Percentiles rank a stretch among this genome's conserved stretches.
These are phyloP conservation scores for Fraxinus anomala DNA, from an alignment of 257 asterid species.

Conservation along the genomic window DNA sequence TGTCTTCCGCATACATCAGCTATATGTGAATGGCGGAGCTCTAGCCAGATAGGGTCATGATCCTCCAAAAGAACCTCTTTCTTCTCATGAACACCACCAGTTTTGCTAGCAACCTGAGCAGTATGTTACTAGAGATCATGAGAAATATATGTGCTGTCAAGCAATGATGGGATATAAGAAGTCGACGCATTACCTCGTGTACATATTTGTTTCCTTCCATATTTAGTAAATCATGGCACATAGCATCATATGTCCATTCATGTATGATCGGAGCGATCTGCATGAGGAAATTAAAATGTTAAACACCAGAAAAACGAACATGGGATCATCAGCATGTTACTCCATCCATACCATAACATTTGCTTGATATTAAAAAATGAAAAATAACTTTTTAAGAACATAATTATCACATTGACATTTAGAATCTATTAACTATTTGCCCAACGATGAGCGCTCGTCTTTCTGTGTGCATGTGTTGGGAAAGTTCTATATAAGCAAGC, in stretches of 20 bases:
- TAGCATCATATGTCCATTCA: slow-evolving; percentile 99
- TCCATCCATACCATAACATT: background rate
- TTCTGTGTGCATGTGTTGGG: background rate
- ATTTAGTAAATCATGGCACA: slow-evolving; percentile 92
- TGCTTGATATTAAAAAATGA: background rate
- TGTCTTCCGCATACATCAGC: slow-evolving; percentile 78
- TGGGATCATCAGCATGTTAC: background rate
- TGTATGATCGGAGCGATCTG: slow-evolving; percentile 98
- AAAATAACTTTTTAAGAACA: background rate
- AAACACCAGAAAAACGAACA: background rate
- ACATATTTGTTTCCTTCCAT: slow-evolving; percentile 98
- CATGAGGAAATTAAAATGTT: slow-evolving; percentile 22
- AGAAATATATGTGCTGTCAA: slow-evolving; percentile 25
- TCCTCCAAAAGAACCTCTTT: slow-evolving; percentile 98
- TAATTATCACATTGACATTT: background rate
- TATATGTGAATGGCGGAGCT: slow-evolving; percentile 96
- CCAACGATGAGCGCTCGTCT: background rate
- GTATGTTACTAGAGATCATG: slow-evolving; percentile 15
- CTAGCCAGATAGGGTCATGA: slow-evolving; percentile 99
- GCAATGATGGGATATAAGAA: slow-evolving; percentile 22
- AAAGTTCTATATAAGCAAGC: background rate
- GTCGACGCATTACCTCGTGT: slow-evolving; percentile 67
- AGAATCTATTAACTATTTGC: background rate
- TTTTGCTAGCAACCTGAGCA: slow-evolving; percentile 79
- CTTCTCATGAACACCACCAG: slow-evolving; percentile 80